Evolutionary conservation across 208 protist genomes (phyloP), one percentile per base, ranked within the genome.

Genomic region (Trypanosoma mega): DNA sequence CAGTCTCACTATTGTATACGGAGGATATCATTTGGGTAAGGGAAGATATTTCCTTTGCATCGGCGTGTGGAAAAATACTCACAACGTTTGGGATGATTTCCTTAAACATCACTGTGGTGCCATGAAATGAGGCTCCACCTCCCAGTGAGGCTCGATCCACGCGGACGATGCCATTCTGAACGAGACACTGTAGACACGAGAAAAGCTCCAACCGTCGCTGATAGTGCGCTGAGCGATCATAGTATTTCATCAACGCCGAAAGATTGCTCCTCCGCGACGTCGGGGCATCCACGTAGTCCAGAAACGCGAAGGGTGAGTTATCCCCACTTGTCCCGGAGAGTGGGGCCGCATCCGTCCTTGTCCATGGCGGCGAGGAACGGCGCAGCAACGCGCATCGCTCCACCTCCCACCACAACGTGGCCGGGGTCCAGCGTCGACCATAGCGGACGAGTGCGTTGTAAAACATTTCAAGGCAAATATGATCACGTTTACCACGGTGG

Each of bases 401-500:
- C 5, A 74, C 60, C 21, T 72, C 55, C 27, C 39, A 48, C 76
- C 75, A 85, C 5, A 92, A 51, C 0, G 52, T 65, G 7, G 49
- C 24, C 0, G 74, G 58, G 16, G 49, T 48, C 78, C 81, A 92
- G 24, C 44, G 52, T 11, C 85, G 63, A 20, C 50, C 59, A 41
- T 64, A 53, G 3, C 68, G 26, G 3, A 80, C 64, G 33, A 86
- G 18, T 12, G 77, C 63, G 29, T 93, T 75, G 9, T 82, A 79
- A 43, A 87, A 70, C 72, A 84, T 76, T 47, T 83, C 87, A 6
- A 93, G 48, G 23, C 79, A 89, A 30, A 93, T 81, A 54, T 93
- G 87, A 20, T 93, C 87, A 4, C 83, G 80, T 67, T 93, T 93
- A 29, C 87, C 87, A 1, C 76, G 18, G 69, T 93, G 87, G 18